A percentile compares a stretch with the other conserved stretches of the same genome.
phyloP scores from a whole-genome alignment of 2,329 filamentous ascomycete species.

The Aspergillus pseudotamarii region DNA sequence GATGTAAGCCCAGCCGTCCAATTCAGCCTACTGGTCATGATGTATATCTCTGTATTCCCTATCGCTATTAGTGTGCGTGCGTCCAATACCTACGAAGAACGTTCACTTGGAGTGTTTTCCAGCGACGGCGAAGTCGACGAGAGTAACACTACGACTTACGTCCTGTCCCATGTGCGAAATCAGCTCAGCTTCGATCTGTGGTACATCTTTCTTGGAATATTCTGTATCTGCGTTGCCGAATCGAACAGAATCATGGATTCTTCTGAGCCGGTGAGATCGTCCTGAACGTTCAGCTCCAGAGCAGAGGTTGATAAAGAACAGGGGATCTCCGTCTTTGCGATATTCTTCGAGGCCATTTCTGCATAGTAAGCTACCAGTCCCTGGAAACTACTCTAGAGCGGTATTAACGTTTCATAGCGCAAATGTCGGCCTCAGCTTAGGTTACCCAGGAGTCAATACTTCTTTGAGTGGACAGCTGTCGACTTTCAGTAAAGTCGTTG shows the following conservation, averaged over 20 bases:
- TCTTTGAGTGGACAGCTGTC: conserved; percentile 50
- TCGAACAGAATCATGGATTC: conserved; percentile 30
- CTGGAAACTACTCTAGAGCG: neutral
- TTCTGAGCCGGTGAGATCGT: conserved; percentile 26
- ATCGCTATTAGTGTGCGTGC: conserved; percentile 87
- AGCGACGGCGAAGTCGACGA: conserved; percentile 33
- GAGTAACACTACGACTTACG: conserved; percentile 40
- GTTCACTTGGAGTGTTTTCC: conserved; percentile 60
- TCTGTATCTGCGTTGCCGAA: conserved; percentile 63
- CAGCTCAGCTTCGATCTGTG: conserved; percentile 68
- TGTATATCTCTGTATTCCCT: conserved; percentile 96
- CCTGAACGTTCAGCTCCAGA: neutral
- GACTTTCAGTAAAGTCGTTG: conserved; percentile 55
- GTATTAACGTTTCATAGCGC: conserved; percentile 25
- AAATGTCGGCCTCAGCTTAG: conserved; percentile 39
- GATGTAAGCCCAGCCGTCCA: conserved; percentile 58
- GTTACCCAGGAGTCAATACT: conserved; percentile 32
- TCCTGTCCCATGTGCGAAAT: conserved; percentile 61
- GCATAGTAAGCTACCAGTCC: conserved; percentile 36
- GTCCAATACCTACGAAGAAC: conserved; percentile 71
- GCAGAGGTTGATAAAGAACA: conserved; percentile 9
- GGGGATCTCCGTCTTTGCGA: conserved; percentile 58
- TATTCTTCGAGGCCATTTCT: conserved; percentile 49
- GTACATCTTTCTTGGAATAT: conserved; percentile 63
- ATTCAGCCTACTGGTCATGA: conserved; percentile 76